Evolutionary conservation across 2,329 filamentous ascomycete species (phyloP), one percentile per base, ranked within the genome.

Genomic region (Trichoderma guizhouense): DNA sequence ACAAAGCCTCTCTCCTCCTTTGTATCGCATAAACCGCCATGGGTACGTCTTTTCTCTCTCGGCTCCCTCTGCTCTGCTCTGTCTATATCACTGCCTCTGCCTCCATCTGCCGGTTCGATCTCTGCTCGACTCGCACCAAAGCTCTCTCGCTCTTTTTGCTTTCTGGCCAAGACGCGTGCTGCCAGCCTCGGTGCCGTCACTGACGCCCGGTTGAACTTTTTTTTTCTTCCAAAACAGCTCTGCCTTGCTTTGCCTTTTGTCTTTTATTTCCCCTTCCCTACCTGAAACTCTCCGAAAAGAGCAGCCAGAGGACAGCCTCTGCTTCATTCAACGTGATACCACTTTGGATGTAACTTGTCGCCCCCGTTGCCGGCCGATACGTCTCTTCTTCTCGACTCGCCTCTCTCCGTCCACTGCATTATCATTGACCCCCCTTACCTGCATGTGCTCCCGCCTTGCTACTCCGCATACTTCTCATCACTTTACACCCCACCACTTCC

Each of bases 381-480:
- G 72, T 73, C 75, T 36, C 74, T 75, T 76, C 76, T 76, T 76
- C 75, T 79, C 77, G 75, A 76, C 76, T 78, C 77, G 73, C 76
- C 76, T 76, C 78, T 77, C 77, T 77, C 75, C 74, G 76, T 78
- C 21, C 58, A 74, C 75, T 80, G 79, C 75, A 79, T 81, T 79
- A 77, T 79, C 77, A 76, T 73, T 77, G 77, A 78, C 80, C 80
- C 60, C 65, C 81, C 81, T 80, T 80, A 82, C 79, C 79, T 84
- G 83, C 83, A 83, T 84, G 79, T 83, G 79, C 81, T 80, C 81
- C 80, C 81, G 81, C 81, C 81, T 79, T 81, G 79, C 83, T 83
- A 82, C 83, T 83, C 81, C 81, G 78, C 77, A 81, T 78, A 75
- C 75, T 79, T 78, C 66, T 76, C 77, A 78, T 75, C 76, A 76